Percentiles rank a stretch among this genome's conserved stretches.
Evolutionary conservation across 202 grass and related monocot species (phyloP).

Genomic region (Schoenoplectus triqueter): DNA sequence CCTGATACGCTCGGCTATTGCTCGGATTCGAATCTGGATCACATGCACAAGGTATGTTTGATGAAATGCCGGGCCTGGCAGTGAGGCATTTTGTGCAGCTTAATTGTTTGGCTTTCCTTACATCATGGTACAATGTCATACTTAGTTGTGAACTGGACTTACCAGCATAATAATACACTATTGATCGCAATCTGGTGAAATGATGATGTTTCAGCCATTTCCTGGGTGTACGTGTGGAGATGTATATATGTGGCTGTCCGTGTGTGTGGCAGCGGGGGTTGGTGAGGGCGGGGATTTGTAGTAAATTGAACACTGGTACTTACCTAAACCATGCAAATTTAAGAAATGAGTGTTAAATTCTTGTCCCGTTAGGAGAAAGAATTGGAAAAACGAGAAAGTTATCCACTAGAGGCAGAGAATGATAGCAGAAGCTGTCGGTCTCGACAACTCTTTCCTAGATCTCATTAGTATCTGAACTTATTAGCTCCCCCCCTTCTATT

Average conservation of each 20-base stretch:
- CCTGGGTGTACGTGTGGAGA: not conserved
- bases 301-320: not conserved
- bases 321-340: not conserved
- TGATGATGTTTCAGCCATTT: not conserved
- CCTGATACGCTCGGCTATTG: constrained; percentile 65
- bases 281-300: not conserved
- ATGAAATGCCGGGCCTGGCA: constrained; percentile 50
- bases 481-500: too few relatives aligned
- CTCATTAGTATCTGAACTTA: too few relatives aligned
- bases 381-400: not conserved
- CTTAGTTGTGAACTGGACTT: not conserved
- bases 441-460: not conserved
- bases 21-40: constrained; percentile 57
- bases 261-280: too few relatives aligned
- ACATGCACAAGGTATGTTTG: constrained; percentile 90
- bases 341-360: not conserved
- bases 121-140: not conserved
- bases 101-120: not conserved
- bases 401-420: not conserved
- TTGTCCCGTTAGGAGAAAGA: not conserved
- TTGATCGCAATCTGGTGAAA: not conserved
- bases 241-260: too few relatives aligned
- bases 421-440: not conserved
- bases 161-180: not conserved
- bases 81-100: not conserved